These are phyloP conservation scores for Nectriaceae sp. DNA, from an alignment of 2,329 filamentous ascomycete genomes.

Conservation along the genomic window DNA sequence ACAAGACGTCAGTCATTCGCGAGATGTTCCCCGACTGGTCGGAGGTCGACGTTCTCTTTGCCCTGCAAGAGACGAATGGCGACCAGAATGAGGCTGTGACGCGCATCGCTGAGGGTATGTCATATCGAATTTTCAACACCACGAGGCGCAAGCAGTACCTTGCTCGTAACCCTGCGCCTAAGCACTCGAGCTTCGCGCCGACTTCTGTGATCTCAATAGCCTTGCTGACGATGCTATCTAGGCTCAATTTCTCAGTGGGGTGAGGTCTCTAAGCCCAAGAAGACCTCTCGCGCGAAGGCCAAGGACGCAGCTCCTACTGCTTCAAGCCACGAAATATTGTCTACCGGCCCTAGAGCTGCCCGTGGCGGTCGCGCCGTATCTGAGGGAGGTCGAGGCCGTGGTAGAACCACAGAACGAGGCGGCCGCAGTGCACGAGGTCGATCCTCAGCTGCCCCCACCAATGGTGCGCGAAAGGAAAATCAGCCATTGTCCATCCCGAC, in stretches of 20 bases:
- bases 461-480: constrained; percentile 63
- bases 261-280: constrained; percentile 80
- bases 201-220: constrained; percentile 3
- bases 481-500: constrained; percentile 66
- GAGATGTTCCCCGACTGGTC: constrained; percentile 97
- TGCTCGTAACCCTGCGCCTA: not conserved
- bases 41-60: constrained; percentile 90
- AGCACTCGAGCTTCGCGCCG: not conserved
- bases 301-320: constrained; percentile 61
- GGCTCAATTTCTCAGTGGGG: constrained; percentile 82
- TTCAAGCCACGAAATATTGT: constrained; percentile 48
- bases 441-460: constrained; percentile 57
- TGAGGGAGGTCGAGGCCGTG: constrained; percentile 64
- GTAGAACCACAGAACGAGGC: constrained; percentile 64
- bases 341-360: constrained; percentile 47
- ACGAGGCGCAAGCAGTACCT: constrained; percentile 1
- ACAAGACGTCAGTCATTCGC: constrained; percentile 78
- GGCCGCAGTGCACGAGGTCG: constrained; percentile 66
- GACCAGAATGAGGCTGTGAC: constrained; percentile 75
- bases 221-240: constrained; percentile 41
- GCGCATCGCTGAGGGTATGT: constrained; percentile 76
- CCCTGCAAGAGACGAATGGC: constrained; percentile 83
- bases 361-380: constrained; percentile 63
- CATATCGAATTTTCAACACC: constrained; percentile 16
- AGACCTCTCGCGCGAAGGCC: constrained; percentile 73